Percentiles rank a stretch among this genome's conserved stretches.
Evolutionary conservation across 2,329 filamentous ascomycete genomes (phyloP).

Genomic region (Pseudogymnoascus sp.): DNA sequence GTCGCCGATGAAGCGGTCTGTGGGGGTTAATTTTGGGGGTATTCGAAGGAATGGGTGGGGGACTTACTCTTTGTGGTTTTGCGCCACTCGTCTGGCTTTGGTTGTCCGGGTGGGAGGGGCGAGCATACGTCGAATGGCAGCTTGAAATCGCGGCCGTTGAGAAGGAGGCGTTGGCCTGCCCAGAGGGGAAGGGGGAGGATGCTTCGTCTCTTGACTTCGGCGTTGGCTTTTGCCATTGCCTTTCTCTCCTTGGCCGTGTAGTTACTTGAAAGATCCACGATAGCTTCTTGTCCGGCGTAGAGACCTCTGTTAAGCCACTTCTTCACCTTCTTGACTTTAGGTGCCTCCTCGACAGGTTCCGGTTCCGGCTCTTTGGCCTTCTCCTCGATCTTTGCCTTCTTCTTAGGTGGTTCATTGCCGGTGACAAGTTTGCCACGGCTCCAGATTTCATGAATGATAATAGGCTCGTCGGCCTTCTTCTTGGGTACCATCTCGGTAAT

Average conservation of each 20-base stretch:
- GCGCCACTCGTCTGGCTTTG: conserved; percentile 88
- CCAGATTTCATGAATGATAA: not conserved
- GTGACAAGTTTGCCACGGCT: conserved; percentile 13
- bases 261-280: not conserved
- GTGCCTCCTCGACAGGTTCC: conserved; percentile 27
- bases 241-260: conserved; percentile 39
- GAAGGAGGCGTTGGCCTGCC: conserved; percentile 51
- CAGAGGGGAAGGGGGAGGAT: conserved; percentile 72
- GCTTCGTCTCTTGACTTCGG: conserved; percentile 40
- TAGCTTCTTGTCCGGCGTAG: conserved; percentile 68
- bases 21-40: conserved; percentile 18
- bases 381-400: conserved; percentile 29
- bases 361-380: conserved; percentile 31
- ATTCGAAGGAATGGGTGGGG: not conserved
- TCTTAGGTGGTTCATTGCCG: conserved; percentile 18
- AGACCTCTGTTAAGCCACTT: conserved; percentile 71
- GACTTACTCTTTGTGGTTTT: conserved; percentile 82
- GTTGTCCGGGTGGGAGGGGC: conserved; percentile 75
- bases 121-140: conserved; percentile 86
- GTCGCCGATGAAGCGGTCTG: conserved; percentile 86
- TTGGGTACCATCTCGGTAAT: conserved; percentile 36
- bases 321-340: conserved; percentile 52
- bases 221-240: conserved; percentile 39
- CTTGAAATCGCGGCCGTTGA: conserved; percentile 67
- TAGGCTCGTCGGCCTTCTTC: conserved; percentile 23